Evolutionary conservation across 1,284 basidiomycete species (phyloP), one percentile per base, ranked within the genome.

Genomic region (Ustilago shanxiensis): DNA sequence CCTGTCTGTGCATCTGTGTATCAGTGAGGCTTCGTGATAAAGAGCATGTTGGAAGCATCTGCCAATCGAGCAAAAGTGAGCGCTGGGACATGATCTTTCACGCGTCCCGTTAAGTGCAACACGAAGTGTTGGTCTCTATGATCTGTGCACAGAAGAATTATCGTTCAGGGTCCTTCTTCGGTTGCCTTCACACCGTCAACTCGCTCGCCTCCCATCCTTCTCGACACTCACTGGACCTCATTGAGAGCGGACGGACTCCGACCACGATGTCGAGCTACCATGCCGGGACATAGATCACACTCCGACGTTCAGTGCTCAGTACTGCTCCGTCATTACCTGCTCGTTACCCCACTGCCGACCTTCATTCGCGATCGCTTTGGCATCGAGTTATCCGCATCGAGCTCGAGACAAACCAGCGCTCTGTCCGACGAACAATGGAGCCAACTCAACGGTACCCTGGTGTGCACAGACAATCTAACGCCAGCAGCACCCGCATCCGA

Each of bases 361-460:
- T 66, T 69, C 33, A 13, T 69, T 5, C 62, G 47, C 26, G 47
- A 70, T n/a, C 60, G 37, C 1, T 66, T 74, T 16, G 60, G 59
- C 18, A 29, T 74, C 29, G 66, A 70, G 1, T 24, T 29, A 31
- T 52, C 47, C 22, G 55, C 62, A 6, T 66, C 72, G 5, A 59
- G 50, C 56, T 70, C 59, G 20, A 63, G 52, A 24, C 39, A 29
- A 20, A 3, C 54, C 4, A 20, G 39, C 41, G n/a, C 44, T 18
- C 66, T 73, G 4, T 65, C 71, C 1, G 35, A 49, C 4, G 61
- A 73, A 13, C 65, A 60, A 18, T 73, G 71, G 71, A 31, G 41
- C 14, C 57, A 57, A 2, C 58, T 73, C 24, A n/a, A 16, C 10
- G 44, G 53, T 22, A 68, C 66, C 0, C 37, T 68, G 2, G 62